Evolutionary conservation across 345 rosid species (phyloP), one percentile per base, ranked within the genome.

Genomic region (Salix suchowensis): DNA sequence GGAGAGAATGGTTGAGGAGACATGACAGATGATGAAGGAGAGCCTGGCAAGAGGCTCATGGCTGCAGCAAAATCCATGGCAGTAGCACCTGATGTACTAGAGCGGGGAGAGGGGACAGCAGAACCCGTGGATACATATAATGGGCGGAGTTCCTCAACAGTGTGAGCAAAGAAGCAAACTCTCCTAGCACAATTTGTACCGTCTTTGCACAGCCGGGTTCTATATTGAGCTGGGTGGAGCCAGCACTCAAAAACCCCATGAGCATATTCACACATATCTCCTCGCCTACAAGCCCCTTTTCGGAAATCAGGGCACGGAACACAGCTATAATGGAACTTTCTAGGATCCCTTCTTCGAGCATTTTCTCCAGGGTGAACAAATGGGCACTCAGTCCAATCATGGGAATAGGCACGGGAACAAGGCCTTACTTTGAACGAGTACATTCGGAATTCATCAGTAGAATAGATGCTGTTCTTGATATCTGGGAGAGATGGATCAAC

Each of bases 331-430:
- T 95, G 97, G 58, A 85, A 95, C 90, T 95, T 95, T 81, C 98
- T 88, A 1, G 97, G 98, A 81, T 95, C 98, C 80, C 98, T 88
- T 80, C 98, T 89, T 68, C 98, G 88, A 24, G 98, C 98, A 82
- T 94, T 94, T 65, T 94, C 98, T 2, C 98, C 98, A 0, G 98
- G 98, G 65, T 94, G 98, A 64, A 92, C 98, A 83, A 95, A 95
- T 12, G 98, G 98, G 75, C 98, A 95, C 83, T 95, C 98, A 0
- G 98, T 95, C 98, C 98, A 95, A 80, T 95, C 98, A 77, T 95
- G 98, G 6, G 98, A 95, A 71, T 95, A 95, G 0, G 98, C 97
- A 34, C 98, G 91, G 0, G 97, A 93, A 84, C 98, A 95, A 21
- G 98, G 97, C 26, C 98, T 75, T 28, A 95, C 93, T 82, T 95